Evolutionary conservation across 306 rosid genomes (phyloP).

Genomic region (Notholithocarpus densiflorus): DNA sequence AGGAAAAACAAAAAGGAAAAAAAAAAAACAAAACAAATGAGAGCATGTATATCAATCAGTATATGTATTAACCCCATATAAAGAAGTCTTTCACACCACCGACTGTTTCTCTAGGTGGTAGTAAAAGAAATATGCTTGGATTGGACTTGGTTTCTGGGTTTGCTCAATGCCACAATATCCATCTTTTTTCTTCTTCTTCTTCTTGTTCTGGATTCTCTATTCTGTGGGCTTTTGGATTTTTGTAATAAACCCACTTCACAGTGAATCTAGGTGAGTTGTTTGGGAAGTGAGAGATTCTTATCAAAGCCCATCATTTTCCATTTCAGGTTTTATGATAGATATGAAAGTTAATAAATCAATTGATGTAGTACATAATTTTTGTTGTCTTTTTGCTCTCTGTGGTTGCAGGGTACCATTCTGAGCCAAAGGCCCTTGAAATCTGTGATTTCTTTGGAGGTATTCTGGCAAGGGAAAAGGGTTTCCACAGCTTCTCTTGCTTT

Average conservation of each 20-base stretch:
- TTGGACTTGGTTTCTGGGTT: conserved; percentile 31
- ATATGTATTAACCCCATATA: background rate
- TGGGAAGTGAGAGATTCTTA: conserved; percentile 45
- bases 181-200: background rate
- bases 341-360: conserved; percentile 1
- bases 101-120: conserved; percentile 1
- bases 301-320: conserved; percentile 40
- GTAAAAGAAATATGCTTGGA: conserved; percentile 21
- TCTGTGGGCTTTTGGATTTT: conserved; percentile 31
- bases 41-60: conserved; percentile 6
- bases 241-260: conserved; percentile 23
- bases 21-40: background rate
- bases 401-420: conserved; percentile 39
- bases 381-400: conserved; percentile 35
- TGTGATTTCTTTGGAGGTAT: conserved; percentile 59
- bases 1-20: background rate
- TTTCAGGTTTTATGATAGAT: conserved; percentile 11
- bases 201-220: conserved; percentile 20
- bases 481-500: conserved; percentile 32
- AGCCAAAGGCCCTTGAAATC: conserved; percentile 38
- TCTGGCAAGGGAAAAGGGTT: conserved; percentile 18
- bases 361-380: conserved; percentile 13
- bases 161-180: conserved; percentile 24
- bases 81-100: background rate
- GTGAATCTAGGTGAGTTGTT: conserved; percentile 10